Base-by-base conservation (phyloP, 2,329 filamentous ascomycete species). In the Daldinia sp. region DNA sequence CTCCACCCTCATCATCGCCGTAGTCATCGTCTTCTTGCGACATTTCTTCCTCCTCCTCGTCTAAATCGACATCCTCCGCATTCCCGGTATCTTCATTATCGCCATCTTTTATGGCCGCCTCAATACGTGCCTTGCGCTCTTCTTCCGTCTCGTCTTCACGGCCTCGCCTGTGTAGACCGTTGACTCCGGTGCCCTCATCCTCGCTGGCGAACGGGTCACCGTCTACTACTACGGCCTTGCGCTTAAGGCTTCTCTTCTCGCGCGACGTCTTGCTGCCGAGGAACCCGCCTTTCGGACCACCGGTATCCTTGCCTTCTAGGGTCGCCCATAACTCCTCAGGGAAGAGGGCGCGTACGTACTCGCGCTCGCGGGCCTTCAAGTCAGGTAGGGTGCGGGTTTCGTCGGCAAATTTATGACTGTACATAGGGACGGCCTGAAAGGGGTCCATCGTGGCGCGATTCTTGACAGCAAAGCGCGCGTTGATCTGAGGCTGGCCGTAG, bases 401-500 rank as follows among this genome's bases (percentile, higher is more conserved):
- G 61, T 80, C 79, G 32, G 80, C 76, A 70, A 87, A 87, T 59
- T 81, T 80, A 68, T 86, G 80, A 41, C 83, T 85, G 76, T 86
- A 87, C 62, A 82, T 83, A n/a, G 83, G 84, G 58, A 87, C 81
- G 37, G 82, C 79, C n/a, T 79, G 81, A 73, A 88, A 88, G 17
- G 85, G 84, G 72, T 87, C 85, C 50, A 83, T 70, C 10, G 82
- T 85, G 34, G 84, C 84, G 69, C 82, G 84, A 75, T 78, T 86
- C 73, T 81, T 82, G 68, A 83, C 75, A 63, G 80, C 83, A 75
- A 83, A 87, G 56, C 81, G 82, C 66, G 82, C 81, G 74, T 87
- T 87, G 71, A 82, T 76, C 75, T 87, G 85, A n/a, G 82, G 79
- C 70, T 85, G 84, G 68, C 84, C 84, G 75, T 87, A 87, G 11